phyloP scores from a whole-genome alignment of 1,284 basidiomycete genomes.

The Anthracocystis walkeri region DNA sequence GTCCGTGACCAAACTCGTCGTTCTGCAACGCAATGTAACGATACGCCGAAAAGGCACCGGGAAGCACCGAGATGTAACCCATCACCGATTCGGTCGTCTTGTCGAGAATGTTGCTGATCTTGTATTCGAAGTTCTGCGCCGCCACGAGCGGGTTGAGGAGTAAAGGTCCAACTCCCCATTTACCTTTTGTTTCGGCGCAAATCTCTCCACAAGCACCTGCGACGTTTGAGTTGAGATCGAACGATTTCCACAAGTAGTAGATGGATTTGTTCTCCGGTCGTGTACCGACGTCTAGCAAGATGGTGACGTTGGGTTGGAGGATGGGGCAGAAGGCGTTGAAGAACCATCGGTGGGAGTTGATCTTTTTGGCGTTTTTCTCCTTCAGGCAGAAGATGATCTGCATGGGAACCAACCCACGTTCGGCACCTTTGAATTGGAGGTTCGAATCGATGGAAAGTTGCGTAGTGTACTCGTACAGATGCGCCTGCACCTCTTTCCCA shows the following conservation, averaged over 20 bases:
- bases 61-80: constrained; percentile 67
- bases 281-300: constrained; percentile 93
- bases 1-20: constrained; percentile 84
- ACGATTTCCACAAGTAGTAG: constrained; percentile 96
- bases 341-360: constrained; percentile 81
- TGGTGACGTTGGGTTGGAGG: constrained; percentile 85
- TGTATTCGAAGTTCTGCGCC: constrained; percentile 96
- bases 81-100: constrained; percentile 68
- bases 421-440: constrained; percentile 91
- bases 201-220: constrained; percentile 88
- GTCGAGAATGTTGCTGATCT: constrained; percentile 68
- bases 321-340: constrained; percentile 65
- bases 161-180: constrained; percentile 77
- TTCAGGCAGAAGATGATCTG: constrained; percentile 69
- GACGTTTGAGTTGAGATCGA: constrained; percentile 80
- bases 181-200: constrained; percentile 64
- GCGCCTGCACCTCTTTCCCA: constrained; percentile 87
- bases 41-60: constrained; percentile 70
- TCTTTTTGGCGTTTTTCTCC: constrained; percentile 72
- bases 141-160: constrained; percentile 87
- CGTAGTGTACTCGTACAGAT: constrained; percentile 95
- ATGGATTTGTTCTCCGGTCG: constrained; percentile 96
- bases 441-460: constrained; percentile 89
- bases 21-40: constrained; percentile 91
- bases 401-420: constrained; percentile 77